Base-by-base conservation (phyloP, 2,329 filamentous ascomycete species). In the Botrytis deweyae region DNA sequence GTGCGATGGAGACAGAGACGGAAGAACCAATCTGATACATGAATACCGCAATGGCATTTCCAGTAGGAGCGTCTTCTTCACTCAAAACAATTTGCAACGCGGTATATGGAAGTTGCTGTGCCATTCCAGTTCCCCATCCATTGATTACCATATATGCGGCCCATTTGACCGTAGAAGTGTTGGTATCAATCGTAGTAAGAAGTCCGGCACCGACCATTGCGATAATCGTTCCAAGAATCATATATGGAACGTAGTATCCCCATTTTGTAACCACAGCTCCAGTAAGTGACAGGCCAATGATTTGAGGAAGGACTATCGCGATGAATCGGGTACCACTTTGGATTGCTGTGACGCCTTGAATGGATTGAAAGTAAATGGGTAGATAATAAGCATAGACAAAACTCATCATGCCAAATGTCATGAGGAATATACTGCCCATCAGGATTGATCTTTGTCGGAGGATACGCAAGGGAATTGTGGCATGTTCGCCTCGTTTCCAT, bases 91-190 rank as follows among this genome's bases (percentile, higher is more conserved):
- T 73, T 40, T 86, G 85, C 8, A 84, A 82, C 36, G 83, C 83
- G 75, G 86, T 85, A 79, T 86, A 84, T 73, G 85, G 85, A 22
- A 85, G 81, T 75, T 87, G 85, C 59, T 86, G 80, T n/a, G 80
- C 81, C 2, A 83, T 75, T 12, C 86, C 86, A 77, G 81, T 83
- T 7, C 84, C 85, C 0, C 85, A 65, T 4, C 86, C 87, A 1
- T 81, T 76, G 5, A 87, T 73, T 29, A 87, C 82, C 78, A 88
- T 85, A 77, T 86, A 88, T 22, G 85, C 86, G 61, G 87, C 85
- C 85, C 85, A 87, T 62, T 82, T 81, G 20, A 79, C 83, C 1
- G 81, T 81, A 7, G 81, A 77, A 86, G 85, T 76, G 89, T 79
- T 67, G 49, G 80, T 72, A 7, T 78, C 71, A 46, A 82, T 81